These are phyloP conservation scores for Raddia guianensis DNA, from an alignment of 176 grass and related monocot genomes.

Conservation along the genomic window DNA sequence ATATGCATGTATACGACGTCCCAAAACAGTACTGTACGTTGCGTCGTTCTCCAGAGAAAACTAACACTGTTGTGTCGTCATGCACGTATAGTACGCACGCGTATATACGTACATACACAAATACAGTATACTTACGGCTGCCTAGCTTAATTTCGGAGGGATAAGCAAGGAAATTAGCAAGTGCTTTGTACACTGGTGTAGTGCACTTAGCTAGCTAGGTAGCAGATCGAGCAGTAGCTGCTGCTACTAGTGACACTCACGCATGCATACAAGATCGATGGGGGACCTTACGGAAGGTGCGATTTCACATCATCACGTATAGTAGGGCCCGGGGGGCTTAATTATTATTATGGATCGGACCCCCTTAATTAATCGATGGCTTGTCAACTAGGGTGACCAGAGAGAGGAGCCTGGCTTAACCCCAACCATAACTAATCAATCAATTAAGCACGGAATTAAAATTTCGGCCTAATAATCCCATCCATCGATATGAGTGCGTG, in stretches of 20 bases:
- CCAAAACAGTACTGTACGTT: background rate
- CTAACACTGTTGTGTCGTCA: background rate
- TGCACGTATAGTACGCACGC: background rate
- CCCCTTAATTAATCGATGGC: constrained; percentile 49
- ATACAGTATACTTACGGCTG: background rate
- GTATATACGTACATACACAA: background rate
- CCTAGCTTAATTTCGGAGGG: background rate
- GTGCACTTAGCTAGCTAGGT: background rate
- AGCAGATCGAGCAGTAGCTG: background rate
- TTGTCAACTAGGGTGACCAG: constrained; percentile 38
- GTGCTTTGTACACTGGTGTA: background rate
- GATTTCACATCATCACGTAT: constrained; percentile 50
- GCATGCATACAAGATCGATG: background rate
- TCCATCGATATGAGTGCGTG: background rate
- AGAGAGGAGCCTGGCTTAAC: background rate
- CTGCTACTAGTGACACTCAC: constrained; percentile 21
- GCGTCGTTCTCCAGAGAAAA: no score
- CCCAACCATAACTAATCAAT: constrained; percentile 48
- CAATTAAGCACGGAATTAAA: constrained; percentile 45
- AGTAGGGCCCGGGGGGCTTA: constrained; percentile 41
- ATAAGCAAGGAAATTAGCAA: background rate
- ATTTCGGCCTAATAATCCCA: background rate
- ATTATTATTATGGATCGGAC: constrained; percentile 40
- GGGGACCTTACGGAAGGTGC: constrained; percentile 53
- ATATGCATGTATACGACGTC: no score